These are phyloP conservation scores for Yamadazyma olivae DNA, from an alignment of 805 yeast species.

Conservation along the genomic window DNA sequence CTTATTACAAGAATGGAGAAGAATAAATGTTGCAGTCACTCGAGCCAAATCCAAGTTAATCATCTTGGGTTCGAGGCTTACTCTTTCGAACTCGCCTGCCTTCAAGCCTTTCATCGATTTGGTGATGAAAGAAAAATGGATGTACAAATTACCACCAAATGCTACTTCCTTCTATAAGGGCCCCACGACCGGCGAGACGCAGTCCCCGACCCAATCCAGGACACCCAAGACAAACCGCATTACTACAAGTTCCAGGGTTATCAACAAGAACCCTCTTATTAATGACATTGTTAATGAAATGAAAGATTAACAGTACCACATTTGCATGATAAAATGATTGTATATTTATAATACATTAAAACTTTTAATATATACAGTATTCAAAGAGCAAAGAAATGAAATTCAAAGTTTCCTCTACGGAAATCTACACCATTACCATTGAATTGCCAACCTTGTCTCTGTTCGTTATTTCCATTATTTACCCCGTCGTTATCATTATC, in stretches of 20 bases:
- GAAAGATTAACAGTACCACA: conserved; percentile 5
- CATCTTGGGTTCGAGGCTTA: conserved; percentile 72
- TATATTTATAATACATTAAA: not conserved
- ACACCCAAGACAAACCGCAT: not conserved
- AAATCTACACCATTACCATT: conserved; percentile 19
- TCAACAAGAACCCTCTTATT: conserved; percentile 21
- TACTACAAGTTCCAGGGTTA: conserved; percentile 7
- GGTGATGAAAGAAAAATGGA: conserved; percentile 59
- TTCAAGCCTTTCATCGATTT: conserved; percentile 60
- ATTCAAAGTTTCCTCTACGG: conserved; percentile 27
- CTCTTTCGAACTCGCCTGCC: conserved; percentile 51
- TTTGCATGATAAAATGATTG: too few species aligned
- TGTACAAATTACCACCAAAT: conserved; percentile 49
- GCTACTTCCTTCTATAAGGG: conserved; percentile 36
- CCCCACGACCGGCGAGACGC: too few species aligned
- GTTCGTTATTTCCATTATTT: conserved; percentile 6
- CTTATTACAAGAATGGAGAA: conserved; percentile 80
- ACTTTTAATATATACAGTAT: not conserved
- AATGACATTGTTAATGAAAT: conserved; percentile 30
- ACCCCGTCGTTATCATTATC: conserved; percentile 4
- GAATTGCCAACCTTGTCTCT: conserved; percentile 14
- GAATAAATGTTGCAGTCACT: conserved; percentile 93
- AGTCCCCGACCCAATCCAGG: not conserved
- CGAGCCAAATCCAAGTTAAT: conserved; percentile 83
- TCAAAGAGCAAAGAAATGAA: conserved; percentile 32